Conservation (phyloP, 108 stramenopile species). For the Nitzschia palea region DNA sequence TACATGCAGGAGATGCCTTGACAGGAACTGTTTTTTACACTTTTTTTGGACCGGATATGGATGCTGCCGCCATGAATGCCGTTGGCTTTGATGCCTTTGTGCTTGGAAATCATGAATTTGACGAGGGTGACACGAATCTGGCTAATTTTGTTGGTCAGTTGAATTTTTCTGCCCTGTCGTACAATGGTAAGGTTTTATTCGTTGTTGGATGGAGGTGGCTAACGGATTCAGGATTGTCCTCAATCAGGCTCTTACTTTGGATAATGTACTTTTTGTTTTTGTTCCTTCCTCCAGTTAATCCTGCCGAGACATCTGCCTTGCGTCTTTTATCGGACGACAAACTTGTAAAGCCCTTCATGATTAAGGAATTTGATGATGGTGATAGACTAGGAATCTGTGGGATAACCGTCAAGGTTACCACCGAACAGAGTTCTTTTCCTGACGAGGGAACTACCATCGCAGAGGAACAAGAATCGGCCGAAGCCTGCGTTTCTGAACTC, state of each 20-base stretch:
- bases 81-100: slow-evolving; percentile 50
- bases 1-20: slow-evolving; percentile 62
- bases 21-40: slow-evolving; percentile 52
- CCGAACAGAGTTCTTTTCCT: slow-evolving; percentile 34
- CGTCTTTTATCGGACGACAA: not conserved
- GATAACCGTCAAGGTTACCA: slow-evolving; percentile 30
- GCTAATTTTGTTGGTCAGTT: slow-evolving; percentile 36
- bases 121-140: slow-evolving; percentile 44
- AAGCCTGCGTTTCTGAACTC: slow-evolving; percentile 33
- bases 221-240: too few relatives aligned
- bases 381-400: slow-evolving; percentile 44
- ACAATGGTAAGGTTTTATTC: too few relatives aligned
- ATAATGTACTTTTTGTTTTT: too few relatives aligned
- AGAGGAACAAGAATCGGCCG: slow-evolving; percentile 42
- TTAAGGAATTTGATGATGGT: slow-evolving; percentile 32
- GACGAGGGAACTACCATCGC: slow-evolving; percentile 37
- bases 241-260: too few relatives aligned
- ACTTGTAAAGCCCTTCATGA: not conserved
- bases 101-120: slow-evolving; percentile 66
- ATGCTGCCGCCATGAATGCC: slow-evolving; percentile 46
- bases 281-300: too few relatives aligned
- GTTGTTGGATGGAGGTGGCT: too few relatives aligned
- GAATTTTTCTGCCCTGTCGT: slow-evolving; percentile 6
- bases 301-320: slow-evolving; percentile 13
- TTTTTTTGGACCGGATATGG: slow-evolving; percentile 37